Evolutionary conservation across 1,139 yeast genomes (phyloP), one percentile per base, ranked within the genome.

Genomic region (Williopsis jadinii): DNA sequence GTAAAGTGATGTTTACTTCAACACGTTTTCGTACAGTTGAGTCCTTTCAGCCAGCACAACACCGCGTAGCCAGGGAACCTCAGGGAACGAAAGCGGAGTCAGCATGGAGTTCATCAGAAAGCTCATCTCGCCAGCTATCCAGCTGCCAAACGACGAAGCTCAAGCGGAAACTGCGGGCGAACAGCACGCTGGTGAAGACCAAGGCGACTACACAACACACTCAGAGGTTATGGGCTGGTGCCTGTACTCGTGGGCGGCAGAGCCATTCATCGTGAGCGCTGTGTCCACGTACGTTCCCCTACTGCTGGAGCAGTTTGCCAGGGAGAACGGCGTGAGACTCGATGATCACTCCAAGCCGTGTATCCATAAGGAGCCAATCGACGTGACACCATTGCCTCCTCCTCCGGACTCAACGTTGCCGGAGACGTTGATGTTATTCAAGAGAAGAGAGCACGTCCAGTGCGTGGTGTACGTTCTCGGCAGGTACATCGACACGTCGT

Each of bases 271-370:
- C 9, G 88, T 82, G 5, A 75, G 83, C 32, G 86, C 81, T 2
- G 80, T 82, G 8, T 80, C 87, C 1, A 80, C 87, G 0, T 82
- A 79, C 55, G 79, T 81, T 9, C 88, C 88, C 0, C 60, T 82
- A 19, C 58, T 81, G 9, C 61, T 82, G 29, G 86, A 81, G 46
- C 80, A 77, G 50, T 68, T 77, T 48, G 88, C 87, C 0, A 66
- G 86, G 28, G 73, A 71, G 35, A 80, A 78, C 53, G 86, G 84
- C 24, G 86, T 80, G 6, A 55, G 68, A 46, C 62, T 71, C 11
- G 63, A 66, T 37, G 84, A 81, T 55, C 76, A 71, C 46, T 46
- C 66, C 2, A 56, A 63, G 29, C 70, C 71, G 3, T 77, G 83
- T 53, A 49, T 59, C 12, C 9, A 32, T 5, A 14, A 30, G 13